These are phyloP conservation scores for Xylaria sp. DNA, from an alignment of 2,329 filamentous ascomycete genomes.

Conservation along the genomic window DNA sequence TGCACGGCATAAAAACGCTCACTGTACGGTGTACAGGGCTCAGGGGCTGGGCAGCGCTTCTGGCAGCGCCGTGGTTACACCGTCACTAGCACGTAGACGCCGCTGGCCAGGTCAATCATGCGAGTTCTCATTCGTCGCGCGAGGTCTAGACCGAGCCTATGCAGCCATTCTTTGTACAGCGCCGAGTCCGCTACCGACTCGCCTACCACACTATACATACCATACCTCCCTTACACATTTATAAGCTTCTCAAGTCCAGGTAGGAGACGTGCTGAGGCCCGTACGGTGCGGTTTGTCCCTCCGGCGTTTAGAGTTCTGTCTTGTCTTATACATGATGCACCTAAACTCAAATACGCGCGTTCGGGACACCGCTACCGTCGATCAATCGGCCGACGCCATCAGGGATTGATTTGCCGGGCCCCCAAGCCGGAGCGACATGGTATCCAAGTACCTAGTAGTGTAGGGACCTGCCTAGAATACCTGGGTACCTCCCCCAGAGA, in stretches of 20 bases:
- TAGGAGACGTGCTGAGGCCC: slow-evolving; percentile 11
- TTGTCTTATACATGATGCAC: not conserved
- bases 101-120: slow-evolving; percentile 23
- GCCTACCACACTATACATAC: slow-evolving; percentile 11
- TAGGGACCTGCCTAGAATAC: not conserved
- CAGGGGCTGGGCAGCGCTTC: slow-evolving; percentile 2
- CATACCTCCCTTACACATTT: not conserved
- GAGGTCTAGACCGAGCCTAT: slow-evolving; percentile 35
- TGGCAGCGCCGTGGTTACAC: slow-evolving; percentile 28
- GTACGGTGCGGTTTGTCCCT: slow-evolving; percentile 11
- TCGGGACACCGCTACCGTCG: slow-evolving; percentile 12
- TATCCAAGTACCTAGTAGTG: not conserved
- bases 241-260: slow-evolving; percentile 6
- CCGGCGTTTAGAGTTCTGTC: not conserved
- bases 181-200: slow-evolving; percentile 7
- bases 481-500: not conserved
- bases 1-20: slow-evolving; percentile 16
- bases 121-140: slow-evolving; percentile 16
- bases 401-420: slow-evolving; percentile 10
- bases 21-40: slow-evolving; percentile 11
- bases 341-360: not conserved
- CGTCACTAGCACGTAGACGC: slow-evolving; percentile 11
- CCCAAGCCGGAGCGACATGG: slow-evolving; percentile 2
- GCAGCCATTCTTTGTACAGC: slow-evolving; percentile 23
- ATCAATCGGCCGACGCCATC: not conserved